A percentile compares a stretch with the other conserved stretches of the same genome.
phyloP scores from a whole-genome alignment of 1,284 basidiomycete species.

The Rhizoctonia solani region DNA sequence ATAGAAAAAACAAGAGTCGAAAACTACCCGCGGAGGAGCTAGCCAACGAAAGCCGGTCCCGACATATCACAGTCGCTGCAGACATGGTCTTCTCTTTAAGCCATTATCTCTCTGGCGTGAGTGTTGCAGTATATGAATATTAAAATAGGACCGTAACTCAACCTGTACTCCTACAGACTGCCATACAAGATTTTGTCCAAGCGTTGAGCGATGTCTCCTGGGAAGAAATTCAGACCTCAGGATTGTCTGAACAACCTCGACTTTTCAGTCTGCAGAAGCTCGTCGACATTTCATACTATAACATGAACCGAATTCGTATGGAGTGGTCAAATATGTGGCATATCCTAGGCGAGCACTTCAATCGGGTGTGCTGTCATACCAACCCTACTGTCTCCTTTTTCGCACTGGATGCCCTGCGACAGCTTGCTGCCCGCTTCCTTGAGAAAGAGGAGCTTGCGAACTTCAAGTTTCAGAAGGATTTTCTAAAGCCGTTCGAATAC shows the following conservation, averaged over 20 bases:
- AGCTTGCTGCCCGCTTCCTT: conserved; percentile 97
- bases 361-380: conserved; percentile 98
- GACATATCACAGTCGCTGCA: conserved; percentile 96
- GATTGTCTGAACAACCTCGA: conserved; percentile 88
- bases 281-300: conserved; percentile 99
- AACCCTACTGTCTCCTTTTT: conserved; percentile 98
- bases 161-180: conserved; percentile 60
- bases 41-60: conserved; percentile 94
- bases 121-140: conserved; percentile 43
- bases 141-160: conserved; percentile 36
- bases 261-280: conserved; percentile 98
- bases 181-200: conserved; percentile 97
- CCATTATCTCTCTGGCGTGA: conserved; percentile 89
- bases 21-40: conserved; percentile 89
- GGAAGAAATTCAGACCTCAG: conserved; percentile 99
- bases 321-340: conserved; percentile 99
- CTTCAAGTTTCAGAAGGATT: conserved; percentile 99
- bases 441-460: conserved; percentile 98
- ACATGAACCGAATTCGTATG: conserved; percentile 97
- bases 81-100: conserved; percentile 99
- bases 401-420: conserved; percentile 95
- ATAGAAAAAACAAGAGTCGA: conserved; percentile 21
- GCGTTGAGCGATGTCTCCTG: conserved; percentile 97
- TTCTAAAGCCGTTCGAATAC: conserved; percentile 96
- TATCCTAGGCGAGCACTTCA: conserved; percentile 98